Conservation (phyloP, 2,329 filamentous ascomycete genomes). For the Pseudohalonectria lignicola region DNA sequence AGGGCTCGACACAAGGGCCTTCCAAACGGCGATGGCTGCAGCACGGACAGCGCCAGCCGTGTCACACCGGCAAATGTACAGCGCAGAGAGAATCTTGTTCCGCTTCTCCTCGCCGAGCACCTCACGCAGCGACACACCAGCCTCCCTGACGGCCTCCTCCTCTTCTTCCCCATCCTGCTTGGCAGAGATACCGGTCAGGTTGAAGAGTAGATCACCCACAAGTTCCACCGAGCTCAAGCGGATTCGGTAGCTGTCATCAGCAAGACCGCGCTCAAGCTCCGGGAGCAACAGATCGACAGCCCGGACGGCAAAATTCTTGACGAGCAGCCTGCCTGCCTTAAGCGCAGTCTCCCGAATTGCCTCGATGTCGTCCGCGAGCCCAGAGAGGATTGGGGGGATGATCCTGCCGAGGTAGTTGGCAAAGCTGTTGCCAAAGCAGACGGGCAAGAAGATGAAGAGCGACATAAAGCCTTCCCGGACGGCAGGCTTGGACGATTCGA, state of each 20-base stretch:
- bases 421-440: constrained; percentile 98
- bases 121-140: constrained; percentile 85
- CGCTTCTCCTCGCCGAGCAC: constrained; percentile 91
- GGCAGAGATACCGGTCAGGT: constrained; percentile 85
- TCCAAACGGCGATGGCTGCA: constrained; percentile 90
- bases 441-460: constrained; percentile 95
- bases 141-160: constrained; percentile 68
- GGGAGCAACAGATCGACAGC: constrained; percentile 90
- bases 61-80: constrained; percentile 97
- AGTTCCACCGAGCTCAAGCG: constrained; percentile 96
- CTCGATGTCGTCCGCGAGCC: constrained; percentile 90
- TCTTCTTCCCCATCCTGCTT: constrained; percentile 54
- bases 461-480: constrained; percentile 99
- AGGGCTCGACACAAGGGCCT: constrained; percentile 86
- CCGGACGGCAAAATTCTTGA: constrained; percentile 96
- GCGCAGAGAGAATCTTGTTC: constrained; percentile 91
- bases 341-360: constrained; percentile 95
- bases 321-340: constrained; percentile 81
- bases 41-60: constrained; percentile 84
- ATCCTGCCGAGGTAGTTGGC: constrained; percentile 91
- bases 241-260: constrained; percentile 96
- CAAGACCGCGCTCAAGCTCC: constrained; percentile 88
- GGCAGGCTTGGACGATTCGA: constrained; percentile 77
- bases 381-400: constrained; percentile 87
- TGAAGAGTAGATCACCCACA: constrained; percentile 93